phyloP scores from a whole-genome alignment of 306 rosid genomes.

The Vigna mungo region DNA sequence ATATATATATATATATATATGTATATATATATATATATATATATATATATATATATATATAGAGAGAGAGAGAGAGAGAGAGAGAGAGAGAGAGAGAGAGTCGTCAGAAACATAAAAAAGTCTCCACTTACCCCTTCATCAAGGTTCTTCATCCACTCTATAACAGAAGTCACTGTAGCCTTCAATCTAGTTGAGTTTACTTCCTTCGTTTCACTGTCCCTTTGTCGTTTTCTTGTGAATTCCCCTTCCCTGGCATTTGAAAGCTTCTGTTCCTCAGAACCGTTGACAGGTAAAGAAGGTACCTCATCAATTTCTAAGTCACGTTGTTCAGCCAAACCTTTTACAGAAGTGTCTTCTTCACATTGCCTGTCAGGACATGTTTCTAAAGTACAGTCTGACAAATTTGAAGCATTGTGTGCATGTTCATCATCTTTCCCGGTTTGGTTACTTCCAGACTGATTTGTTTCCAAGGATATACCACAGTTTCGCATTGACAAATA shows the following conservation, averaged over 20 bases:
- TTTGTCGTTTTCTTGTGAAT: slow-evolving; percentile 62
- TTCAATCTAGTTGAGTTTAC: slow-evolving; percentile 41
- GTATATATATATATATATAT: too few species aligned
- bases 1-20: background rate
- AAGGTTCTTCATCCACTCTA: slow-evolving; percentile 70
- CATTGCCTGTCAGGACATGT: slow-evolving; percentile 35
- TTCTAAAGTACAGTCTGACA: slow-evolving; percentile 39
- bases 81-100: too few species aligned
- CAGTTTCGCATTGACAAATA: slow-evolving; percentile 60
- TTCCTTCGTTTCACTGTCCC: slow-evolving; percentile 51
- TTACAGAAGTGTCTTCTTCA: slow-evolving; percentile 37
- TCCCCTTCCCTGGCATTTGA: slow-evolving; percentile 42
- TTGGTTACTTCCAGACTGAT: slow-evolving; percentile 32
- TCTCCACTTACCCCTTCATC: slow-evolving; percentile 67
- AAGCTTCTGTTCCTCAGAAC: slow-evolving; percentile 42
- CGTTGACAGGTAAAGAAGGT: slow-evolving; percentile 44
- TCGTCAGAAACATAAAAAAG: slow-evolving; percentile 13
- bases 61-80: too few species aligned
- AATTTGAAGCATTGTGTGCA: slow-evolving; percentile 38
- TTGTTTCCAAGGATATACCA: slow-evolving; percentile 57
- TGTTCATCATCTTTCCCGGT: slow-evolving; percentile 45
- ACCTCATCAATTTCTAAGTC: slow-evolving; percentile 40
- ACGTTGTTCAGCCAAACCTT: slow-evolving; percentile 11
- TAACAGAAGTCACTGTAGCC: slow-evolving; percentile 69
- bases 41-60: too few species aligned